These are phyloP conservation scores for Xylaria intraflava DNA, from an alignment of 495 filamentous ascomycete genomes.

Conservation along the genomic window DNA sequence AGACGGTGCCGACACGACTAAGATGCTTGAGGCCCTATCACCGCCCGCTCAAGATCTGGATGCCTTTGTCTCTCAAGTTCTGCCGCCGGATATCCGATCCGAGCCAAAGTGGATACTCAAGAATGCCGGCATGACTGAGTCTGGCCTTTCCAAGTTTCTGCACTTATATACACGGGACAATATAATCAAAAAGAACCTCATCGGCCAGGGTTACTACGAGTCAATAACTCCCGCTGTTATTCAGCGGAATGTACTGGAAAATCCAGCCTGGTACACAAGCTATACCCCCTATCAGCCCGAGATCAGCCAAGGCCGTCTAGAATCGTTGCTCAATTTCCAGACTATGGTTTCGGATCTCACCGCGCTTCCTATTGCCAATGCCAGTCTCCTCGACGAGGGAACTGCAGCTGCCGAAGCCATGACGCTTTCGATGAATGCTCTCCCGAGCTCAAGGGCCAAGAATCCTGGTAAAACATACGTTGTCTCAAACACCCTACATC, in stretches of 20 bases:
- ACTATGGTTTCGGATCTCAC: conserved; percentile 90
- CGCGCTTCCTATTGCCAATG: conserved; percentile 83
- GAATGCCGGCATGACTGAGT: conserved; percentile 49
- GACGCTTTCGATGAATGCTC: conserved; percentile 81
- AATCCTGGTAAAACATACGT: conserved; percentile 72
- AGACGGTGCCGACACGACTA: conserved; percentile 57
- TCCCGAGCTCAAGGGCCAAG: conserved; percentile 68
- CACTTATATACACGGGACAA: conserved; percentile 61
- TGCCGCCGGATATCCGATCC: conserved; percentile 79
- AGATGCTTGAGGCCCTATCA: conserved; percentile 78
- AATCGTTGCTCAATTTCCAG: conserved; percentile 95
- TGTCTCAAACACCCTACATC: conserved; percentile 76
- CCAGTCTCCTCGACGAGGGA: conserved; percentile 86
- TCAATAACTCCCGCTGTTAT: conserved; percentile 87
- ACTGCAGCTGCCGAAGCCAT: conserved; percentile 96
- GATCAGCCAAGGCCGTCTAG: conserved; percentile 90
- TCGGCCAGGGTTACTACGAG: conserved; percentile 83
- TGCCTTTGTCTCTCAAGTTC: conserved; percentile 81
- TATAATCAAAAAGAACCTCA: conserved; percentile 57
- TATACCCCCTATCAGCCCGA: conserved; percentile 98
- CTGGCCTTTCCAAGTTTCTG: conserved; percentile 56
- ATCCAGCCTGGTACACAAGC: conserved; percentile 96
- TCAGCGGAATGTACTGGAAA: conserved; percentile 89
- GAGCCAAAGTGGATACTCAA: conserved; percentile 50
- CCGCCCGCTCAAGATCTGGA: conserved; percentile 70